These are phyloP conservation scores for Aphanoascus verrucosus DNA, from an alignment of 2,329 filamentous ascomycete genomes.

Conservation along the genomic window DNA sequence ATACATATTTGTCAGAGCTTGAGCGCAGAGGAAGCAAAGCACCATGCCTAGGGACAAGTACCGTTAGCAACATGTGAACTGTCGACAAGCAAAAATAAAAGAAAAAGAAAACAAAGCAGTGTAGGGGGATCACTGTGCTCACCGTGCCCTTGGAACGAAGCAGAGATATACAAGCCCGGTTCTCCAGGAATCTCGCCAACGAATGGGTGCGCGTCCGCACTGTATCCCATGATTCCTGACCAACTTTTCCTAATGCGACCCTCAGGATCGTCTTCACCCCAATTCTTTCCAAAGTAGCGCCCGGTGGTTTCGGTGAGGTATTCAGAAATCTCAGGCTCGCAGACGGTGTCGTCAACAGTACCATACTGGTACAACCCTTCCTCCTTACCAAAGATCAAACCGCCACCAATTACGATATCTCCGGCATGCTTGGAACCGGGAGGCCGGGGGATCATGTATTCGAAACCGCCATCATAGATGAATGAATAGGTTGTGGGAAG, in stretches of 20 bases:
- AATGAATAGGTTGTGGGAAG: slow-evolving; percentile 17
- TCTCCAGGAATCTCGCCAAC: slow-evolving; percentile 37
- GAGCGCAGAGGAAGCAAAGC: slow-evolving; percentile 13
- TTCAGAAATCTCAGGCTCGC: slow-evolving; percentile 17
- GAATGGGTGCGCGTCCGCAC: slow-evolving; percentile 43
- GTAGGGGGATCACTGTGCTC: neutral
- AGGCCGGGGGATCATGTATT: slow-evolving; percentile 29
- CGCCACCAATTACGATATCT: slow-evolving; percentile 21
- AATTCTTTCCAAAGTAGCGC: slow-evolving; percentile 30
- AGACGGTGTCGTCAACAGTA: slow-evolving; percentile 17
- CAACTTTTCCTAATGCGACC: slow-evolving; percentile 40
- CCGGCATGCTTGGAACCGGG: slow-evolving; percentile 11
- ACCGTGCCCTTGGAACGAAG: slow-evolving; percentile 17
- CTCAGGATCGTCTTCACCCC: slow-evolving; percentile 36
- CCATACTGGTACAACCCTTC: slow-evolving; percentile 20
- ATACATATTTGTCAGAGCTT: slow-evolving; percentile 14
- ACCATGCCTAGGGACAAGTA: slow-evolving; percentile 14
- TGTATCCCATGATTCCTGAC: slow-evolving; percentile 50
- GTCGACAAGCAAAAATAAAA: neutral
- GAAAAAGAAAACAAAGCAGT: neutral
- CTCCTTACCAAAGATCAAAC: slow-evolving; percentile 16
- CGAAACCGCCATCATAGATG: slow-evolving; percentile 25
- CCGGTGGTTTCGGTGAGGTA: slow-evolving; percentile 21
- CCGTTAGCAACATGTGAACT: neutral
- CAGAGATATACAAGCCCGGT: slow-evolving; percentile 17